Evolutionary conservation across 331 rosid genomes (phyloP).

Genomic region (Stylosanthes scabra): DNA sequence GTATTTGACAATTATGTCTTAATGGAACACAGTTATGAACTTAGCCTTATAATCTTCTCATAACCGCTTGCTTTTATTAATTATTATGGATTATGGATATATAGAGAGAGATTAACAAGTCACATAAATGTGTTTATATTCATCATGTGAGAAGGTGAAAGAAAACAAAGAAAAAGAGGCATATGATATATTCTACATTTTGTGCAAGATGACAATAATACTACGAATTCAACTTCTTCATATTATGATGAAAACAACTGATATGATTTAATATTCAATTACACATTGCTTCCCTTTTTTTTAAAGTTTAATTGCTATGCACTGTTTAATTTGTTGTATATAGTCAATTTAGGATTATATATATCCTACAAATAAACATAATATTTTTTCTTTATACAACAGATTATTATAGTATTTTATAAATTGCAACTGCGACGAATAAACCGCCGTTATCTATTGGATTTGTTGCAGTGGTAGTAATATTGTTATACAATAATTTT

Average conservation of each 20-base stretch:
- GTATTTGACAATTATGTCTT: conserved; percentile 24
- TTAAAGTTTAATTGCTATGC: no score
- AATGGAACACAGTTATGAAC: conserved; percentile 11
- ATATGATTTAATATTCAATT: conserved; percentile 29
- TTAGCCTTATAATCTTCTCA: not conserved
- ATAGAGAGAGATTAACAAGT: not conserved
- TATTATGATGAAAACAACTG: conserved; percentile 36
- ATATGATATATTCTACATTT: not conserved
- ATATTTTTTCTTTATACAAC: no score
- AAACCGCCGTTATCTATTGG: no score
- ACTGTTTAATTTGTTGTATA: no score
- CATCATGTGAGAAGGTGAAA: conserved; percentile 13
- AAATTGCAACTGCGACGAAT: no score
- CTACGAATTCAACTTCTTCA: conserved; percentile 3
- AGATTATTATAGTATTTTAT: no score
- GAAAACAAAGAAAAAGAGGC: conserved; percentile 3
- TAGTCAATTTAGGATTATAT: no score
- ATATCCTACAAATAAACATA: no score
- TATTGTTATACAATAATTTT: no score
- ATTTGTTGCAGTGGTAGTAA: no score
- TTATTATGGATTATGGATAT: not conserved
- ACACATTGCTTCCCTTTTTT: no score
- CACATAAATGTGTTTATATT: not conserved
- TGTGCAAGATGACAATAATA: conserved; percentile 19
- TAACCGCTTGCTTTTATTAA: conserved; percentile 33